Evolutionary conservation across 805 yeast species (phyloP).

Genomic region (Candida morakotiae): DNA sequence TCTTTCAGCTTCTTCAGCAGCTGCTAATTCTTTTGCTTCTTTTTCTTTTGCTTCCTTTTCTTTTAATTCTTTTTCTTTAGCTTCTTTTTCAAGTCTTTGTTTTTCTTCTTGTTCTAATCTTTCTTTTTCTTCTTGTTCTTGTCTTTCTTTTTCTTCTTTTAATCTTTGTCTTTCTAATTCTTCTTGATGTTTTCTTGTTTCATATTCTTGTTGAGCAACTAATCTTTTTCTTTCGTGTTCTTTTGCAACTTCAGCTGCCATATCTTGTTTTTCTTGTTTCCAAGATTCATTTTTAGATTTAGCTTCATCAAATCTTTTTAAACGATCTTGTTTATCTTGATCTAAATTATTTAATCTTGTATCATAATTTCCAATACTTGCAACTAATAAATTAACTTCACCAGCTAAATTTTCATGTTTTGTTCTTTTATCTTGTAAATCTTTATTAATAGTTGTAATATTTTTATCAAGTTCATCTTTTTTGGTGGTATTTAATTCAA

Average conservation of each 20-base stretch:
- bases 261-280: constrained; percentile 42
- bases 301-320: constrained; percentile 37
- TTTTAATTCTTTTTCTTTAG: constrained; percentile 8
- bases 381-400: constrained; percentile 42
- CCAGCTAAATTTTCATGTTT: constrained; percentile 32
- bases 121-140: constrained; percentile 19
- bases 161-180: constrained; percentile 36
- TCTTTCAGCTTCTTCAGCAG: constrained; percentile 12
- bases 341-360: constrained; percentile 37
- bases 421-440: constrained; percentile 33
- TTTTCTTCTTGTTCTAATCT: constrained; percentile 16
- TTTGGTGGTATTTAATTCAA: constrained; percentile 24
- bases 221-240: constrained; percentile 34
- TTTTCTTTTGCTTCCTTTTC: constrained; percentile 13
- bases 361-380: constrained; percentile 41
- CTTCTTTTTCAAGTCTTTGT: constrained; percentile 12
- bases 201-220: constrained; percentile 41
- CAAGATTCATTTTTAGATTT: constrained; percentile 36
- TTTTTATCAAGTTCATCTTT: constrained; percentile 41
- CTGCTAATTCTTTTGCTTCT: constrained; percentile 12
- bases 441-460: constrained; percentile 32
- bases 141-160: constrained; percentile 30
- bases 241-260: constrained; percentile 34
- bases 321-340: constrained; percentile 34
- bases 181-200: constrained; percentile 22